Conservation (phyloP, 2,329 filamentous ascomycete species). For the Curvularia hawaiiensis region DNA sequence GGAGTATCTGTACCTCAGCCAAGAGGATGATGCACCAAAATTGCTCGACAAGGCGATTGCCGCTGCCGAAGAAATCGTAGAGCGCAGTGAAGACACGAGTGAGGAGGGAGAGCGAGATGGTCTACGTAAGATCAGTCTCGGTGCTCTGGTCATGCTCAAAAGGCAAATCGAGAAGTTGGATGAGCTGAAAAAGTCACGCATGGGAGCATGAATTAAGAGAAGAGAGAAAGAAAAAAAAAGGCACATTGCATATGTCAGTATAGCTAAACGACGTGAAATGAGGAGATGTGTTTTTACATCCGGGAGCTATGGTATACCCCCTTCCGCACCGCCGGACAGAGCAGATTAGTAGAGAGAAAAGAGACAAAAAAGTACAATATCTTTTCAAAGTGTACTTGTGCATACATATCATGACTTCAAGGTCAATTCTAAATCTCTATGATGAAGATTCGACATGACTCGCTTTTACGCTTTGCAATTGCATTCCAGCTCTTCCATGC, state of each 20-base stretch:
- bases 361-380: not conserved
- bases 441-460: too few species aligned
- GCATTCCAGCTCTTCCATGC: not conserved
- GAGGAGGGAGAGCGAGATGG: constrained; percentile 49
- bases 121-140: constrained; percentile 53
- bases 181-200: constrained; percentile 15
- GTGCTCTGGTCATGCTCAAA: constrained; percentile 52
- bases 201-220: not conserved
- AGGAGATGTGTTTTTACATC: not conserved
- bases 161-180: constrained; percentile 49
- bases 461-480: too few species aligned
- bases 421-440: not conserved
- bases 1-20: constrained; percentile 56
- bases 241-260: not conserved
- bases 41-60: constrained; percentile 53
- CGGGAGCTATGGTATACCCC: not conserved
- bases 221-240: not conserved
- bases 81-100: constrained; percentile 41
- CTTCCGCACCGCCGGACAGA: not conserved
- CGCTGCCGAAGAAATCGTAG: constrained; percentile 50
- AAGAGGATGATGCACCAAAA: constrained; percentile 41
- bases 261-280: not conserved
- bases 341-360: not conserved
- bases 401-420: not conserved
- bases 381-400: not conserved